Evolutionary conservation across 768 basidiomycete genomes (phyloP).

Genomic region (Boletus rubescentipes): DNA sequence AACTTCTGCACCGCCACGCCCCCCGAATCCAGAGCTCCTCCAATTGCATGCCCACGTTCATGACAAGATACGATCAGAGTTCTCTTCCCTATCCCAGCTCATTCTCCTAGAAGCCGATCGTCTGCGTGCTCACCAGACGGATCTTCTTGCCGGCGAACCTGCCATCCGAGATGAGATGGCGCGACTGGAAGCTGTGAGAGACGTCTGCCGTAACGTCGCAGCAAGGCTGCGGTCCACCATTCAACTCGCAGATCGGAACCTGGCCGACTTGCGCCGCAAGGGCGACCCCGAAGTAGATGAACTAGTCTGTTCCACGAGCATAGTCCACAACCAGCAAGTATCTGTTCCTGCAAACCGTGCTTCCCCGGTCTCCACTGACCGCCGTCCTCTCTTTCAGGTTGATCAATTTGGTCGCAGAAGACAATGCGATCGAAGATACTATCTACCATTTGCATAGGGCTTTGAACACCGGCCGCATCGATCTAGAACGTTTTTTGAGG

Average conservation of each 20-base stretch:
- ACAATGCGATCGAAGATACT: conserved; percentile 97
- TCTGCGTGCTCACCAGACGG: conserved; percentile 75
- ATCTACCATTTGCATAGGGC: conserved; percentile 96
- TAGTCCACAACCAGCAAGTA: conserved; percentile 91
- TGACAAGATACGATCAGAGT: conserved; percentile 67
- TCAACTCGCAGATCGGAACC: conserved; percentile 64
- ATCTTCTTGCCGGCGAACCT: conserved; percentile 87
- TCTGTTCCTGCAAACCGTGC: background rate
- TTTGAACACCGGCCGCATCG: conserved; percentile 85
- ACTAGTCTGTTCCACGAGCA: conserved; percentile 90
- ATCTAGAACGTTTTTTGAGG: conserved; percentile 92
- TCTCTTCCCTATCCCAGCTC: conserved; percentile 66
- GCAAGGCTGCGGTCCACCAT: conserved; percentile 64
- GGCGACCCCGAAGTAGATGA: conserved; percentile 96
- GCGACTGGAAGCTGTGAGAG: conserved; percentile 86
- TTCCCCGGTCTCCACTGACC: conserved; percentile 16
- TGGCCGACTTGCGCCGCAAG: conserved; percentile 74
- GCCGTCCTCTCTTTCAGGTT: conserved; percentile 52
- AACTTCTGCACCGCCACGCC: conserved; percentile 65
- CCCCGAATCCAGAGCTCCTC: conserved; percentile 87
- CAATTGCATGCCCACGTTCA: conserved; percentile 76
- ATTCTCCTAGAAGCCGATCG: conserved; percentile 68
- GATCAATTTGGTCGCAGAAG: conserved; percentile 97
- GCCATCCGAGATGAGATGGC: conserved; percentile 97
- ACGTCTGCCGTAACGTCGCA: conserved; percentile 83